phyloP scores from a whole-genome alignment of 805 yeast genomes.

The Candida insectalens region DNA sequence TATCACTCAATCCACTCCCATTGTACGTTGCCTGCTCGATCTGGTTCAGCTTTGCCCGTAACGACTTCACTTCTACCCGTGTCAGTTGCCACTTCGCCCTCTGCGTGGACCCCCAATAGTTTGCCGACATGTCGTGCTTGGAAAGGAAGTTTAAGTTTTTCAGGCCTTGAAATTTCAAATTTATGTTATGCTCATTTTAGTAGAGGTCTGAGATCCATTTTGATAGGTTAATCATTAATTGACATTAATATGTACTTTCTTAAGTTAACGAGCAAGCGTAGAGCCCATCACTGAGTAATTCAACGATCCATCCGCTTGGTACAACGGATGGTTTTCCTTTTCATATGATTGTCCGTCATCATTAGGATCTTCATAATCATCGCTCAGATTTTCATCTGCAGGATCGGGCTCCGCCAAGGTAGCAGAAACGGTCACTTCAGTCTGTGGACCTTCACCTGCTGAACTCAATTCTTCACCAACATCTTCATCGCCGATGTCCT shows the following conservation, averaged over 20 bases:
- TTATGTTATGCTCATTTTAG: no score
- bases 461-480: slow-evolving; percentile 40
- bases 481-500: slow-evolving; percentile 20
- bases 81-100: slow-evolving; percentile 74
- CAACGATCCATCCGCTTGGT: slow-evolving; percentile 34
- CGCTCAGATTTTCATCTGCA: slow-evolving; percentile 13
- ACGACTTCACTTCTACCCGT: slow-evolving; percentile 38
- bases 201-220: no score
- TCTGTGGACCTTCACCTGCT: slow-evolving; percentile 43
- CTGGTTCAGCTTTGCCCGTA: slow-evolving; percentile 12
- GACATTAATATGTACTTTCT: no score
- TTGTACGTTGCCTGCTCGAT: slow-evolving; percentile 14
- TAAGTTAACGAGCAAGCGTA: no score
- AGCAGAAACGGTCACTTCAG: slow-evolving; percentile 30
- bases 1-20: slow-evolving; percentile 2
- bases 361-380: slow-evolving; percentile 57
- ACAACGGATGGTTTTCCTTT: slow-evolving; percentile 50
- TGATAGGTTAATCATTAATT: no score
- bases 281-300: slow-evolving; percentile 14
- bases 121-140: slow-evolving; percentile 88
- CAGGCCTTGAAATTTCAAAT: no score
- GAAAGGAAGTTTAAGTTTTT: no score
- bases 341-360: slow-evolving; percentile 74
- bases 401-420: slow-evolving; percentile 52
- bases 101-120: slow-evolving; percentile 83